phyloP scores from a whole-genome alignment of 2,329 filamentous ascomycete genomes.

The Phoma sp. region DNA sequence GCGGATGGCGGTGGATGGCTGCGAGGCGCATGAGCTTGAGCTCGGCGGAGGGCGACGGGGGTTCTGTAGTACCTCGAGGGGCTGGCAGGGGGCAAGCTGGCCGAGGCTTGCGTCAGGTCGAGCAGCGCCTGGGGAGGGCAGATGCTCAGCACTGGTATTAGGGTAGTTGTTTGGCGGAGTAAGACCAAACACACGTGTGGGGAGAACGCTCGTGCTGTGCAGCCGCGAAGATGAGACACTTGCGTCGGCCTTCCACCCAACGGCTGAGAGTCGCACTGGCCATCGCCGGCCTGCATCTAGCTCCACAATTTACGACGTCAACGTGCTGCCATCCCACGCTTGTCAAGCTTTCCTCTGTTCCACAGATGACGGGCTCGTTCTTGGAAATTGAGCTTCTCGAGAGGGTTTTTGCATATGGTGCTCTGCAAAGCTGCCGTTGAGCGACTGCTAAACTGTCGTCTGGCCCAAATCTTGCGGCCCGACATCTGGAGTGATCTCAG shows the following conservation, averaged over 20 bases:
- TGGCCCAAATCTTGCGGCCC: conserved; percentile 6
- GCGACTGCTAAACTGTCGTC: too few relatives aligned
- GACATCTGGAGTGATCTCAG: conserved; percentile 1
- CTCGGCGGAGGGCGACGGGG: conserved; percentile 19
- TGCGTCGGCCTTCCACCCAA: conserved; percentile 5
- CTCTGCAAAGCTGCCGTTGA: not conserved
- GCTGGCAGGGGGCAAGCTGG: conserved; percentile 17
- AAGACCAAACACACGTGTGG: conserved; percentile 17
- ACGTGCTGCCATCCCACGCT: conserved; percentile 15
- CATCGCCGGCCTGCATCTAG: conserved; percentile 11
- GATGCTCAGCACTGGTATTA: not conserved
- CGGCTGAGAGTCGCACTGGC: conserved; percentile 11
- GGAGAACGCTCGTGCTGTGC: conserved; percentile 17
- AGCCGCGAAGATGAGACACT: conserved; percentile 14
- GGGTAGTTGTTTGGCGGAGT: conserved; percentile 10
- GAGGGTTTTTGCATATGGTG: not conserved
- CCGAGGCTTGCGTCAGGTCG: conserved; percentile 9
- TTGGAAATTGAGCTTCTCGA: not conserved
- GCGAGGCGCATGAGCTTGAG: conserved; percentile 13
- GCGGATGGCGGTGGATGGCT: conserved; percentile 13
- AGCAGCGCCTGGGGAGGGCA: conserved; percentile 1
- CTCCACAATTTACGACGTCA: conserved; percentile 19
- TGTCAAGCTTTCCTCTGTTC: conserved; percentile 11
- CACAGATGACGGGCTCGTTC: conserved; percentile 2
- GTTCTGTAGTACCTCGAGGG: conserved; percentile 13